A percentile compares a stretch with the other conserved stretches of the same genome.
Evolutionary conservation across 768 basidiomycete genomes (phyloP).

Genomic region (Amanita inopinata): DNA sequence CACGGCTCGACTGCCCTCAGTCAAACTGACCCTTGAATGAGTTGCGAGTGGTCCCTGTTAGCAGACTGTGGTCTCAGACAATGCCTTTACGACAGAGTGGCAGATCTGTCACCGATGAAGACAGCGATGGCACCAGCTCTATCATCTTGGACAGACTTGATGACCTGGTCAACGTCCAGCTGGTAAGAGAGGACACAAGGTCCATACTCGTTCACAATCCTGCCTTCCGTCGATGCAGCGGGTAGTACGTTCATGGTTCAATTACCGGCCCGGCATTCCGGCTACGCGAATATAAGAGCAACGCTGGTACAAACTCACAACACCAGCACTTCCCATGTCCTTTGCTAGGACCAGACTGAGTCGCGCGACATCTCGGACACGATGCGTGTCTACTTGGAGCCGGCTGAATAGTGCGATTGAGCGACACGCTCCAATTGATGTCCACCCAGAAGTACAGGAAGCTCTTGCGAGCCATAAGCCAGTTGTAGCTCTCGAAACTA

Average conservation of each 20-base stretch:
- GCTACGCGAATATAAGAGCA: too few relatives aligned
- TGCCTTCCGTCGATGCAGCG: slow-evolving; percentile 34
- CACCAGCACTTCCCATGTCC: not conserved
- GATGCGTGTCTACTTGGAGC: not conserved
- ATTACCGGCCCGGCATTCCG: not conserved
- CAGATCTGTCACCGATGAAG: slow-evolving; percentile 49
- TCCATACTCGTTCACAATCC: slow-evolving; percentile 34
- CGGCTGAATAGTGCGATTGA: slow-evolving; percentile 8
- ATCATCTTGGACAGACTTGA: slow-evolving; percentile 52
- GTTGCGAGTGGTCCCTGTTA: slow-evolving; percentile 63
- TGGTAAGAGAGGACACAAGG: slow-evolving; percentile 50
- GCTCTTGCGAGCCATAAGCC: slow-evolving; percentile 58
- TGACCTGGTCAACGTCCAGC: slow-evolving; percentile 49
- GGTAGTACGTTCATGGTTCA: slow-evolving; percentile 11
- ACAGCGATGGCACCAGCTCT: slow-evolving; percentile 62
- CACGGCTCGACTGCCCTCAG: not conserved
- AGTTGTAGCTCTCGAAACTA: slow-evolving; percentile 86
- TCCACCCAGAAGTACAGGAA: slow-evolving; percentile 78
- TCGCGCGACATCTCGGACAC: not conserved
- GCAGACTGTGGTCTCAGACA: not conserved
- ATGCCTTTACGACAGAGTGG: not conserved
- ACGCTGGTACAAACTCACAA: not conserved
- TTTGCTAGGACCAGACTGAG: not conserved
- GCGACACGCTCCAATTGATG: slow-evolving; percentile 39
- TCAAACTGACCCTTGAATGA: slow-evolving; percentile 59